Evolutionary conservation across 495 filamentous ascomycete species (phyloP).

Genomic region (Penicillium psychrofluorescens): DNA sequence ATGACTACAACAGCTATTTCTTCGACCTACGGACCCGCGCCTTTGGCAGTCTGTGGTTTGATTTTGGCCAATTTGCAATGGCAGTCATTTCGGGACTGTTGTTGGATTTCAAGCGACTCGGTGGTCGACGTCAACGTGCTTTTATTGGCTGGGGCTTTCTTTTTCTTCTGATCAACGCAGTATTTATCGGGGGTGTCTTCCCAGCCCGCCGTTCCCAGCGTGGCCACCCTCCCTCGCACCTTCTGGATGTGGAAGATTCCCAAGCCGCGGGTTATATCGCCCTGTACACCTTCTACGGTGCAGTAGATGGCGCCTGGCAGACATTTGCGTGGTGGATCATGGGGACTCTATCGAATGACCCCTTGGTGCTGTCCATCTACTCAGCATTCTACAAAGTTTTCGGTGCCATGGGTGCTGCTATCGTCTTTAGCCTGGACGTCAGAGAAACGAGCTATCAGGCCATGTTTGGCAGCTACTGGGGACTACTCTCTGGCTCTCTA

Average conservation of each 20-base stretch:
- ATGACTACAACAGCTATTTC: constrained; percentile 7
- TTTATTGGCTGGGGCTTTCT: constrained; percentile 5
- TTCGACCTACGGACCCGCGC: constrained; percentile 9
- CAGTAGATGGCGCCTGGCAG: constrained; percentile 9
- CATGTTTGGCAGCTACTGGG: constrained; percentile 12
- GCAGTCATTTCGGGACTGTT: constrained; percentile 5
- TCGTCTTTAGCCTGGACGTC: constrained; percentile 9
- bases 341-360: constrained; percentile 7
- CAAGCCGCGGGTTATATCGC: constrained; percentile 6
- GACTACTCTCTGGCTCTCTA: constrained; percentile 7
- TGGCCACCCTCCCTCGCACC: neutral
- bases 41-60: constrained; percentile 9
- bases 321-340: constrained; percentile 12
- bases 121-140: constrained; percentile 6
- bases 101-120: constrained; percentile 4
- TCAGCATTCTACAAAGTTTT: constrained; percentile 12
- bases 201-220: constrained; percentile 5
- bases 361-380: constrained; percentile 7
- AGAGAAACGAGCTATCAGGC: constrained; percentile 5
- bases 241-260: constrained; percentile 2
- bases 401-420: constrained; percentile 10
- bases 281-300: constrained; percentile 7
- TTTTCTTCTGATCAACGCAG: constrained; percentile 7
- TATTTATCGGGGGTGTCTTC: constrained; percentile 8
- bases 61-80: constrained; percentile 10